These are phyloP conservation scores for Pythium apleroticum DNA, from an alignment of 352 stramenopile species.

Conservation along the genomic window DNA sequence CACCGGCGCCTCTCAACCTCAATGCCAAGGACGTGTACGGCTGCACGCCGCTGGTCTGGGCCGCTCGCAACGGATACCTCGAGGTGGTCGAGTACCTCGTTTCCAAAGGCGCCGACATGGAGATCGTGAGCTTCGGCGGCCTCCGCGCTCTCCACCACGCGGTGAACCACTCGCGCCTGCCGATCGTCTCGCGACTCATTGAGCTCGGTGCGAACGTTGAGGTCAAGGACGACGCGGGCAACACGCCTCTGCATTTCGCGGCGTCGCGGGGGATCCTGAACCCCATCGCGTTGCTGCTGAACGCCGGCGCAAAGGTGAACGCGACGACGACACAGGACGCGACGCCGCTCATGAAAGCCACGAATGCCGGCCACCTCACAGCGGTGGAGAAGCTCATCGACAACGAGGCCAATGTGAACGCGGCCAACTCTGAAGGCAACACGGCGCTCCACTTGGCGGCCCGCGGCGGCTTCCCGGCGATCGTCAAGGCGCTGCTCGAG, in stretches of 20 bases:
- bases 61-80: slow-evolving; percentile 80
- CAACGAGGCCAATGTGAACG: slow-evolving; percentile 65
- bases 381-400: slow-evolving; percentile 89
- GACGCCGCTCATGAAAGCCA: slow-evolving; percentile 87
- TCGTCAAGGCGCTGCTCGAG: slow-evolving; percentile 71
- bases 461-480: slow-evolving; percentile 66
- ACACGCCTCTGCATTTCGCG: slow-evolving; percentile 84
- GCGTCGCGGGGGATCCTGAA: slow-evolving; percentile 84
- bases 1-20: slow-evolving; percentile 53
- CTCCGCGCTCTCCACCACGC: slow-evolving; percentile 85
- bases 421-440: slow-evolving; percentile 75
- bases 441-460: slow-evolving; percentile 84
- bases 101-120: slow-evolving; percentile 61
- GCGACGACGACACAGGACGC: slow-evolving; percentile 68
- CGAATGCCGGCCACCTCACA: slow-evolving; percentile 73
- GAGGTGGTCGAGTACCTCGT: slow-evolving; percentile 81
- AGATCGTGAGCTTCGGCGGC: slow-evolving; percentile 71
- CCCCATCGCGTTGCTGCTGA: slow-evolving; percentile 72
- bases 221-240: slow-evolving; percentile 81
- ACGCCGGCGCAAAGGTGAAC: slow-evolving; percentile 79
- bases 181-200: slow-evolving; percentile 64
- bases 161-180: slow-evolving; percentile 72
- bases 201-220: slow-evolving; percentile 77
- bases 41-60: slow-evolving; percentile 80
- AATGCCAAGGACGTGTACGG: slow-evolving; percentile 82